These are phyloP conservation scores for Pseudogymnoascus sp. DNA, from an alignment of 2,329 filamentous ascomycete genomes.

Conservation along the genomic window DNA sequence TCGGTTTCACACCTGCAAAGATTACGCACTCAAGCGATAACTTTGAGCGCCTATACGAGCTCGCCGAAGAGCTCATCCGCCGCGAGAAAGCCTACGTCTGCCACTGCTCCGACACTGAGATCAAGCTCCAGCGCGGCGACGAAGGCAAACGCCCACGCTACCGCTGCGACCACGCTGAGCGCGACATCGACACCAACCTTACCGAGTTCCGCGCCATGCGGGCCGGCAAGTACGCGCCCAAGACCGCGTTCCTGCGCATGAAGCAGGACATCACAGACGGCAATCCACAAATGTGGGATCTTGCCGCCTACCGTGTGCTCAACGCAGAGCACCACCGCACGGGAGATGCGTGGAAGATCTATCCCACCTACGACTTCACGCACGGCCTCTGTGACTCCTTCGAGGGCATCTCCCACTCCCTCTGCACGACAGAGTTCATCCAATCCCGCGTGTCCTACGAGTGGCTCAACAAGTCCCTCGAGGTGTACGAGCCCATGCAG, in stretches of 20 bases:
- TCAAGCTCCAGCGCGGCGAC: conserved; percentile 80
- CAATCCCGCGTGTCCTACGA: conserved; percentile 81
- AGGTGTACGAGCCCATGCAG: conserved; percentile 88
- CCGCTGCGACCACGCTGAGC: conserved; percentile 71
- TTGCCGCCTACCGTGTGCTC: conserved; percentile 81
- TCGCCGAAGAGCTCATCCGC: conserved; percentile 75
- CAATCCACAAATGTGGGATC: conserved; percentile 95
- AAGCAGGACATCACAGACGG: conserved; percentile 77
- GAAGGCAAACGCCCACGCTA: conserved; percentile 61
- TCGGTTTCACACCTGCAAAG: conserved; percentile 69
- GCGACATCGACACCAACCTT: conserved; percentile 67
- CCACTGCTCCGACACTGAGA: conserved; percentile 71
- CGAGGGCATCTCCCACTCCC: conserved; percentile 81
- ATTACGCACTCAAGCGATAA: conserved; percentile 88
- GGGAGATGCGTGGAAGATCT: conserved; percentile 79
- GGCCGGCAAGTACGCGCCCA: conserved; percentile 80
- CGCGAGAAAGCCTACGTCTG: conserved; percentile 74
- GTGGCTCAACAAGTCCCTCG: conserved; percentile 73
- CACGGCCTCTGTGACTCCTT: conserved; percentile 90
- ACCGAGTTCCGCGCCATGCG: conserved; percentile 82
- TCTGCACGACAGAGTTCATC: conserved; percentile 91
- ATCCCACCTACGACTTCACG: conserved; percentile 89
- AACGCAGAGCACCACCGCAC: conserved; percentile 71
- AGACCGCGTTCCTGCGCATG: conserved; percentile 82
- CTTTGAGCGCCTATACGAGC: conserved; percentile 74